Conservation (phyloP, 1,284 basidiomycete genomes). For the Leccinum angustisporum region DNA sequence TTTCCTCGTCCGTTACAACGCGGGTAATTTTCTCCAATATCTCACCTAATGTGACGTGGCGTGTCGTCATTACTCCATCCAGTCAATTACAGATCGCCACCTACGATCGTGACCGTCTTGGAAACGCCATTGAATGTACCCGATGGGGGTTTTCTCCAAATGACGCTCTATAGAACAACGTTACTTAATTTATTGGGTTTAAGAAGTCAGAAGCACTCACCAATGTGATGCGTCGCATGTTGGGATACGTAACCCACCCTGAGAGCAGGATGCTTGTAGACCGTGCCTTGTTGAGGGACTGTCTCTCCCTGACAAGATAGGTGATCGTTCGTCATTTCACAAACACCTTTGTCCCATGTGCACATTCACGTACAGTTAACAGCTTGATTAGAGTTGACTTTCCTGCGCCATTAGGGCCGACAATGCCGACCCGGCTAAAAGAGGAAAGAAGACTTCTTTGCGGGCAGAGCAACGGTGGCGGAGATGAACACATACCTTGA, state of each 20-base stretch:
- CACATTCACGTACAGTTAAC: slow-evolving; percentile 62
- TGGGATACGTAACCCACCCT: slow-evolving; percentile 98
- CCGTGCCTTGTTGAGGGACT: slow-evolving; percentile 87
- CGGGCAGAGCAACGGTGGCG: slow-evolving; percentile 20
- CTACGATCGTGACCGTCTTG: slow-evolving; percentile 97
- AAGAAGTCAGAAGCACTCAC: slow-evolving; percentile 37
- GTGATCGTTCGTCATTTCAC: slow-evolving; percentile 11
- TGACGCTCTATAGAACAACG: slow-evolving; percentile 66
- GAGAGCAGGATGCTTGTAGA: slow-evolving; percentile 95
- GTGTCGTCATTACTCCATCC: slow-evolving; percentile 13
- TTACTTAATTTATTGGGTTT: slow-evolving; percentile 19
- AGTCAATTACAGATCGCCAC: slow-evolving; percentile 32
- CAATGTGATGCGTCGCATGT: slow-evolving; percentile 95
- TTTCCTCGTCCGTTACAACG: slow-evolving; percentile 87
- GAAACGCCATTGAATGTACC: slow-evolving; percentile 99
- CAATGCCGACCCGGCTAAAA: slow-evolving; percentile 79
- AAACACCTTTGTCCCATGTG: slow-evolving; percentile 8
- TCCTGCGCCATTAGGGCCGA: slow-evolving; percentile 92
- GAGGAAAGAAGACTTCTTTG: slow-evolving; percentile 23
- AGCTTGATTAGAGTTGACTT: slow-evolving; percentile 98
- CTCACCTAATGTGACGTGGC: slow-evolving; percentile 55
- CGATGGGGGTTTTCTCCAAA: slow-evolving; percentile 92
- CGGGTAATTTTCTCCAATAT: slow-evolving; percentile 92
- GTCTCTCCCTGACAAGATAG: slow-evolving; percentile 75
- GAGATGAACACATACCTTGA: slow-evolving; percentile 61